Evolutionary conservation across 176 grass and related monocot species (phyloP), one percentile per base, ranked within the genome.

Genomic region (Tuctoria greenei): DNA sequence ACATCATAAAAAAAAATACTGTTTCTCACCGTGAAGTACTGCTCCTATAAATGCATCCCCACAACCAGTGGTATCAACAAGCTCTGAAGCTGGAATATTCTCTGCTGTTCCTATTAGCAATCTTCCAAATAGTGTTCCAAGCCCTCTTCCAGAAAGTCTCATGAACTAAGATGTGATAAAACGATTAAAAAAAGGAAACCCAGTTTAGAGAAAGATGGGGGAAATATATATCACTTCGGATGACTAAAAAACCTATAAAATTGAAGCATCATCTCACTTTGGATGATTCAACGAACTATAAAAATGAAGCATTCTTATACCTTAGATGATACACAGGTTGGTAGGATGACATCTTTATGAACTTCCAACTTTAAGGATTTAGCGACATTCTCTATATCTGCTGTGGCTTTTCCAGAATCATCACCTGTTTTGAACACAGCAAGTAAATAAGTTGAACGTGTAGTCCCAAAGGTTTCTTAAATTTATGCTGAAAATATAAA

Each of bases 21-120:
- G n/a, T n/a, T 8, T 66, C 46, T 78, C 61, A 90, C 79, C 83
- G 13, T 83, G 76, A 47, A 90, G 69, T 60, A 90, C 50, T 36
- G 79, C 83, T 82, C 79, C 88, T 69, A 86, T 86, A 69, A 90
- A 86, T 64, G 88, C 83, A 82, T 90, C 88, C 1, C 88, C 88
- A 60, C 79, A 85, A 57, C 88, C 83, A 43, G 88, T 90, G 31
- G 88, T 90, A 36, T 90, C 83, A 51, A 90, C 64, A 74, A 90
- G 79, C 39, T 86, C 83, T 66, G 69, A 79, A 64, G 56, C 20
- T 47, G 88, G 74, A 50, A 90, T 86, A 44, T 0, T 75, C 80
- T 90, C 83, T 27, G 79, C 83, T 60, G 83, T 79, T 74, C 87
- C 82, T 77, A 85, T 77, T 14, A 81, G 59, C 49, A 89, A 23